Base-by-base conservation (phyloP, 2,329 filamentous ascomycete species). In the Sclerotinia glacialis region DNA sequence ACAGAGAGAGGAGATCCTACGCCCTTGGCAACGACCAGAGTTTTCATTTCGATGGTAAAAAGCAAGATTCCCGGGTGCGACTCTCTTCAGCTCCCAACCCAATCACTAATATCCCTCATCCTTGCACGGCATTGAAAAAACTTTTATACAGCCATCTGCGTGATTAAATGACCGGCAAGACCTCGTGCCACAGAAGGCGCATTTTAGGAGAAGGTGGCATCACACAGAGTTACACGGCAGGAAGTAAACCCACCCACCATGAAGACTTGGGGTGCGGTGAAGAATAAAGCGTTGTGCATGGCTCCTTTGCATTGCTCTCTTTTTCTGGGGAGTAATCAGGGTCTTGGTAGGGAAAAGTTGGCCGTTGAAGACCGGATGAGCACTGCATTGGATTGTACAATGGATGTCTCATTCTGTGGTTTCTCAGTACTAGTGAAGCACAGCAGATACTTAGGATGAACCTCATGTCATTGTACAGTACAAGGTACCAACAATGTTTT, bases 341-440 rank as follows among this genome's bases (percentile, higher is more conserved):
- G 58, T 61, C 44, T 21, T 61, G 44, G 58, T 49, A 49, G 31
- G 31, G 28, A 49, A 5, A 49, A 61, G 44, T 18, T 61, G 58
- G 11, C 49, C 44, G 58, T 50, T 61, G 58, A 26, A 61, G 58
- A 61, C 58, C 58, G 44, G 58, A 49, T 61, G 44, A 61, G 58
- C 31, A 61, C 58, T 49, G 58, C 58, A 49, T 61, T 34, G 31
- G 3, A 18, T 40, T 61, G 58, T 61, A 49, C 58, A 61, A 49
- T 61, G 5, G 44, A 61, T 61, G 44, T 61, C 44, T 61, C 58
- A 61, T 26, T 49, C 26, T 26, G 44, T 31, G 58, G 58, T 61
- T 61, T 61, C 44, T 61, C 58, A 61, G 58, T 61, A 49, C 58
- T 61, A 61, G 58, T 34, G 58, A 61, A 61, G 58, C 44, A 61